Base-by-base conservation (phyloP, 2,329 filamentous ascomycete species). In the Alternaria hordeiaustralica region DNA sequence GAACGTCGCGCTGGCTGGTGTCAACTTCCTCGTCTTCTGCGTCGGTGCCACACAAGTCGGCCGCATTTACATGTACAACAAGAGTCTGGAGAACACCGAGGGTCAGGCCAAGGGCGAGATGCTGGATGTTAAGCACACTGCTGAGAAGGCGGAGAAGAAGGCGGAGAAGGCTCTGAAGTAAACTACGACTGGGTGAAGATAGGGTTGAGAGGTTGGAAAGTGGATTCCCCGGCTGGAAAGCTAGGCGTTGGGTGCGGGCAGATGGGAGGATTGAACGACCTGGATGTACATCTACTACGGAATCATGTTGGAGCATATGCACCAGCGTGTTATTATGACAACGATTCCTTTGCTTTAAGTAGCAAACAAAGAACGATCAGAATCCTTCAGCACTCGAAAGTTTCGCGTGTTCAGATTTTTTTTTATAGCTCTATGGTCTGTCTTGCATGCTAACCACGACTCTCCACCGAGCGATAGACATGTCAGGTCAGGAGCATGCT, bases 1-100 rank as follows among this genome's bases (percentile, higher is more conserved):
- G 83, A 99, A 99, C 86, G 84, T 94, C 77, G 91, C 97, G 65
- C 90, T 99, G 63, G 96, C 96, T 65, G 90, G 94, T 59, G 96
- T 98, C 79, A 99, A 99, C 88, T 97, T 97, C 88, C 96, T 97
- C 87, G 91, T 99, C 74, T 95, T 92, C 75, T 84, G 91, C 71
- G 94, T 97, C 67, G 96, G 96, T 74, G 84, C 92, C 63, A 87
- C 93, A 70, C 96, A 99, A 86, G 86, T 93, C 70, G 84, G 84
- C 70, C 90, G 96, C 75, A 97, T 98, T 77, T 81, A 88, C 72
- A 60, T 88, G 75, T 91, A 90, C 80, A 85, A 90, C 73, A 81
- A 84, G 69, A 86, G 85, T 64, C 82, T 90, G 76, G 89, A 92
- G 83, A 68, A 65, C 11, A 77, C 76, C 7, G 80, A 79, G 25